Conservation (phyloP, 148 eudicot species). For the Gaultheria prostrata region DNA sequence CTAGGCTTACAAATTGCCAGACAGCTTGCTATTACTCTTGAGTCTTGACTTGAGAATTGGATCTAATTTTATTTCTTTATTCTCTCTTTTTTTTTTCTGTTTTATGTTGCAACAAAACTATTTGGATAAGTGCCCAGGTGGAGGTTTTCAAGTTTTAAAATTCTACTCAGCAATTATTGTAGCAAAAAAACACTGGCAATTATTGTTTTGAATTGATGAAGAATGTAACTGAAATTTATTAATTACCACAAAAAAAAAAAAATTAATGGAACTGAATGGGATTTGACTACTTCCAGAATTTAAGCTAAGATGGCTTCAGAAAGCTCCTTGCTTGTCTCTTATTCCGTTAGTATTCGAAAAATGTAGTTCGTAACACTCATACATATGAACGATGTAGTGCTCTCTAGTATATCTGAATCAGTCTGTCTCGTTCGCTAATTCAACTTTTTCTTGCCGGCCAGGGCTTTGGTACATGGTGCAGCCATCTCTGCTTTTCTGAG, state of each 20-base stretch:
- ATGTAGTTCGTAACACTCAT: background rate
- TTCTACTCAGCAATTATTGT: too few relatives aligned
- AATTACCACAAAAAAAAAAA: too few relatives aligned
- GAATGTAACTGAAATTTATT: background rate
- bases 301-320: background rate
- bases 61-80: background rate
- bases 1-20: background rate
- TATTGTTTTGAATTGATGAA: background rate
- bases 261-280: background rate
- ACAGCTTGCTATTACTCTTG: background rate
- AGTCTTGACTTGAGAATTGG: background rate
- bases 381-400: background rate
- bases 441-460: conserved; percentile 27
- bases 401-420: background rate
- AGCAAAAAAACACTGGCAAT: background rate
- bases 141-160: background rate
- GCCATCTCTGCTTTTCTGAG: conserved; percentile 79
- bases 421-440: background rate
- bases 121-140: background rate
- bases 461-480: conserved; percentile 88
- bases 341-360: background rate
- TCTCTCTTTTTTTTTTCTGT: background rate
- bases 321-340: background rate
- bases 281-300: conserved; percentile 1
- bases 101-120: background rate